phyloP scores from a whole-genome alignment of 257 asterid genomes.

The Penstemon eatonii region DNA sequence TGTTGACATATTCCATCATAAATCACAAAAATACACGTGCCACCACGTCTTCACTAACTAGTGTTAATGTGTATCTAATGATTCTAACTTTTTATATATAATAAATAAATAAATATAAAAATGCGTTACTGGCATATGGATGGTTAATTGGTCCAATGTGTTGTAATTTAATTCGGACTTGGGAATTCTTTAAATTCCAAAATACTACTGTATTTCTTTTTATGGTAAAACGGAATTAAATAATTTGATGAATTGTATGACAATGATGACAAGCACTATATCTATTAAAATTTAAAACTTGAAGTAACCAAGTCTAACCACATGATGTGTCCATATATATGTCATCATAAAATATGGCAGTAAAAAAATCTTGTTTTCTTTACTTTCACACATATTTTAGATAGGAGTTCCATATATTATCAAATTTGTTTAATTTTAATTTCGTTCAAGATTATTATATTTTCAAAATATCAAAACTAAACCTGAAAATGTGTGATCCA shows the following conservation, averaged over 20 bases:
- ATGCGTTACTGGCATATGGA: neutral
- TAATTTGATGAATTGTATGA: neutral
- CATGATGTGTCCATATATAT: no score
- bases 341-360: no score
- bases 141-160: neutral
- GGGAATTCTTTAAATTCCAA: neutral
- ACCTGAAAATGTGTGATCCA: no score
- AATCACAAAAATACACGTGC: constrained; percentile 31
- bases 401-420: no score
- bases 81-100: neutral
- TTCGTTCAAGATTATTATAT: no score
- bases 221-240: neutral
- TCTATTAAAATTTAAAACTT: no score
- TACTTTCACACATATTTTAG: no score
- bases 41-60: constrained; percentile 28
- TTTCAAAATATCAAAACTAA: no score
- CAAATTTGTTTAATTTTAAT: no score
- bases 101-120: neutral
- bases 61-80: constrained; percentile 10
- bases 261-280: neutral
- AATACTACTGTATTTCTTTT: constrained; percentile 1
- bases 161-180: neutral
- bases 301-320: no score
- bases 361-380: no score
- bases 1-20: constrained; percentile 13